Percentiles rank a stretch among this genome's conserved stretches.
Evolutionary conservation across 2,329 filamentous ascomycete species (phyloP).

Genomic region (Teratosphaeria gauchensis): DNA sequence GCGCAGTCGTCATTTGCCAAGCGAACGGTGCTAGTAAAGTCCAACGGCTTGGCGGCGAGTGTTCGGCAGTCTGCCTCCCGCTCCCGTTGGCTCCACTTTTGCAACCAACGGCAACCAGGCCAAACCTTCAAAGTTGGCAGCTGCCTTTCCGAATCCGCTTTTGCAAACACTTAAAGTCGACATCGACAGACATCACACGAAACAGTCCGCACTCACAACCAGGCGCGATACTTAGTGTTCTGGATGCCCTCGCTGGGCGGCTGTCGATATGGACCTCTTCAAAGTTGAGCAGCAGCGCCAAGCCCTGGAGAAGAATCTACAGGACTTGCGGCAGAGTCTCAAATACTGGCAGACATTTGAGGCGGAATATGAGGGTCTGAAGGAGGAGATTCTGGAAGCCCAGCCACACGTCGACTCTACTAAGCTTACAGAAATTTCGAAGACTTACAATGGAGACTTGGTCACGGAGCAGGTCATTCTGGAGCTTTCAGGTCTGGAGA

Average conservation of each 20-base stretch:
- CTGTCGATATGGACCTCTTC: constrained; percentile 36
- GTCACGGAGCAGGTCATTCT: constrained; percentile 52
- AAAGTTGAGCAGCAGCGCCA: constrained; percentile 66
- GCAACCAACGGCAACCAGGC: background rate
- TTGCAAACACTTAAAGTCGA: background rate
- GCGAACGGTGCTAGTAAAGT: no score
- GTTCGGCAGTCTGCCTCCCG: background rate
- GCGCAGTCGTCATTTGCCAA: background rate
- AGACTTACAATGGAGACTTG: constrained; percentile 53
- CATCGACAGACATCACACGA: background rate
- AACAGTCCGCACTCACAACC: background rate
- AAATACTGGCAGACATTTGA: constrained; percentile 87
- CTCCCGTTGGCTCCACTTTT: background rate
- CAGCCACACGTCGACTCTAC: constrained; percentile 28
- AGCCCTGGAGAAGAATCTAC: constrained; percentile 65
- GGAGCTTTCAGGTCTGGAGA: constrained; percentile 41
- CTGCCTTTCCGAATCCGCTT: background rate
- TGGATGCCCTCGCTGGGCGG: background rate
- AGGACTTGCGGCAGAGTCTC: constrained; percentile 63
- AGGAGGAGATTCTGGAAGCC: constrained; percentile 63
- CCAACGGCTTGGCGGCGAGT: background rate
- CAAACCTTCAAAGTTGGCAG: background rate
- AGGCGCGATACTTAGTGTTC: background rate
- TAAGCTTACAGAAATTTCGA: constrained; percentile 36
- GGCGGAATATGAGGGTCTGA: constrained; percentile 80